These are phyloP conservation scores for Hibiscus mutabilis DNA, from an alignment of 345 rosid species.

Conservation along the genomic window DNA sequence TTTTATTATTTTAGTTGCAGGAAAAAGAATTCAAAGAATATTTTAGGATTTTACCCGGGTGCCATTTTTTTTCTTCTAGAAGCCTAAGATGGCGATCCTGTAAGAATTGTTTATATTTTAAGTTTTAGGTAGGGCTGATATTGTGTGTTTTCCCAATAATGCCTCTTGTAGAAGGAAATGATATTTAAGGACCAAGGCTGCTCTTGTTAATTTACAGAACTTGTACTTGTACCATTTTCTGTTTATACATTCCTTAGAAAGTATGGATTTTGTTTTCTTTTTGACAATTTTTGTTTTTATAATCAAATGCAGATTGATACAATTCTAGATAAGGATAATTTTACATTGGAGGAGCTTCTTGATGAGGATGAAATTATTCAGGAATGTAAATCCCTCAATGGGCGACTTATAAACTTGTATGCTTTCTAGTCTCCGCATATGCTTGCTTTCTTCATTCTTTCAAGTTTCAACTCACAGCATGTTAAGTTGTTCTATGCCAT, in stretches of 20 bases:
- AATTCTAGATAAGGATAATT: slow-evolving; percentile 77
- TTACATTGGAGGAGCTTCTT: slow-evolving; percentile 88
- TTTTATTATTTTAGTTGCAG: not conserved
- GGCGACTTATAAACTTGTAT: slow-evolving; percentile 86
- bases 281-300: not conserved
- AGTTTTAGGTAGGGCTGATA: not conserved
- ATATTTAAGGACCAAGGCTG: not conserved
- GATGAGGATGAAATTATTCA: slow-evolving; percentile 97
- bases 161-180: not conserved
- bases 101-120: not conserved
- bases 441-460: slow-evolving; percentile 3
- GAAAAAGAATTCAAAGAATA: not conserved
- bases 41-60: not conserved
- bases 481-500: not conserved
- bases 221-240: not conserved
- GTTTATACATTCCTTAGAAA: not conserved
- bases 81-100: not conserved
- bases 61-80: not conserved
- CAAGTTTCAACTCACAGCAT: not conserved
- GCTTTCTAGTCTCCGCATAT: not conserved
- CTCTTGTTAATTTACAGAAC: not conserved
- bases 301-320: slow-evolving; percentile 68
- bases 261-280: not conserved
- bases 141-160: not conserved
- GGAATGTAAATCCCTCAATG: slow-evolving; percentile 89